Base-by-base conservation (phyloP, 352 stramenopile genomes). In the Phytophthora constricta region DNA sequence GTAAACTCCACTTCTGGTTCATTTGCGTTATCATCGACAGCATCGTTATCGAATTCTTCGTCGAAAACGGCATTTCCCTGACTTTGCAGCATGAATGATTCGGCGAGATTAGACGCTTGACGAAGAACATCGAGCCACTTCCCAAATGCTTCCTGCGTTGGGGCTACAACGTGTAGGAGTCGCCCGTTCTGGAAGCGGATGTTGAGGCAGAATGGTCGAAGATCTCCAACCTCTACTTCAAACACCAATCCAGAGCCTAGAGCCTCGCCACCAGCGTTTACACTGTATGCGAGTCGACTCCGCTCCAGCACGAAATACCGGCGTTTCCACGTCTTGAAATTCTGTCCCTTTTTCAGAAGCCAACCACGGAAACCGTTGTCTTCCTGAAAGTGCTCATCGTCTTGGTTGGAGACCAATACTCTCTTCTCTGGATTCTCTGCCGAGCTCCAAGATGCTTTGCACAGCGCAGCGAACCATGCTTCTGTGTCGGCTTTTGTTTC, bases 321-420 rank as follows among this genome's bases (percentile, higher is more conserved):
- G n/a, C 80, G 72, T 68, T 95, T 96, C 88, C 88, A 96, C 0
- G 73, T 91, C 75, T 93, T 92, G 54, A 95, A 86, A 45, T 84
- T 78, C 56, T 95, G 85, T 1, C 88, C 88, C 65, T 90, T 82
- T 65, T 96, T 96, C 49, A 93, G 57, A 1, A 96, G 72, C 86
- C 86, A 96, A 20, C 87, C 87, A 11, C 45, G 56, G 51, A 76
- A 79, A 20, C 54, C 46, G 49, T 62, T 65, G 10, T 70, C 62
- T 22, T 64, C 37, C 10, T 51, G 10, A 9, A 47, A 19, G 27
- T 59, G 48, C 33, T 70, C 46, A 10, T 68, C 63, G 33, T 65
- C 64, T 47, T 66, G 60, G 26, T 72, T 77, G 4, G 45, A 54
- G 20, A 53, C 19, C 19, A 41, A 39, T 25, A 58, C 45, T 14